phyloP scores from a whole-genome alignment of 1,284 basidiomycete species.

The Leccinum fallax region DNA sequence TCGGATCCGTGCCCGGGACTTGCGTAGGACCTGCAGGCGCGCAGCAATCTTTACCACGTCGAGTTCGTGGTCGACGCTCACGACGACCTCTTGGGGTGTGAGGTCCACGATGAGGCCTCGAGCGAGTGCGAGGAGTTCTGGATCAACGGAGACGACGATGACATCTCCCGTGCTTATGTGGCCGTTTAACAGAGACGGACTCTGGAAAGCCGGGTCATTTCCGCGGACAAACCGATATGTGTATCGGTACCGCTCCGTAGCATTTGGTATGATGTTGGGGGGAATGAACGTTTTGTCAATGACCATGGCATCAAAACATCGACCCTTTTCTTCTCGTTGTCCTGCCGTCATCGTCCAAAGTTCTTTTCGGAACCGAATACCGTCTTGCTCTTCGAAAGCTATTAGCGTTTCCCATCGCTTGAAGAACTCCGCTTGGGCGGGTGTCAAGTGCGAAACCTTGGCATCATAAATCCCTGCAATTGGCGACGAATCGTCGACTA shows the following conservation, averaged over 20 bases:
- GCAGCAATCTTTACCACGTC: constrained; percentile 49
- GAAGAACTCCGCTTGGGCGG: constrained; percentile 78
- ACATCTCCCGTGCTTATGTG: constrained; percentile 82
- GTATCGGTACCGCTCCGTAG: constrained; percentile 51
- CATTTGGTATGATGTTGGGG: constrained; percentile 18
- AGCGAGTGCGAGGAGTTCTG: constrained; percentile 79
- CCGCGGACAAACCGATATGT: constrained; percentile 65
- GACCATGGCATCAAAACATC: constrained; percentile 83
- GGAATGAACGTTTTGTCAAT: constrained; percentile 48
- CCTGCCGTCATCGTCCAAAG: constrained; percentile 90
- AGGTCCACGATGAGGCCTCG: constrained; percentile 85
- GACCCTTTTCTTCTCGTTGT: constrained; percentile 78
- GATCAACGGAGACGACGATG: constrained; percentile 84
- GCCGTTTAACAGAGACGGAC: constrained; percentile 64
- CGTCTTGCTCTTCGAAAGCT: constrained; percentile 87
- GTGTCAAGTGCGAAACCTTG: constrained; percentile 82
- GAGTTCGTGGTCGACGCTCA: constrained; percentile 86
- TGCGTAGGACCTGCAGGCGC: constrained; percentile 24
- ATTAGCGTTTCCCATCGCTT: constrained; percentile 89
- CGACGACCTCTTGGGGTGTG: constrained; percentile 60
- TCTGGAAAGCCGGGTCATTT: constrained; percentile 33
- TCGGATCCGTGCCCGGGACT: constrained; percentile 9
- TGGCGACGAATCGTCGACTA: constrained; percentile 59
- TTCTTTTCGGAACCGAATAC: constrained; percentile 82
- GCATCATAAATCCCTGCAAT: constrained; percentile 77